Evolutionary conservation across 495 filamentous ascomycete genomes (phyloP), one percentile per base, ranked within the genome.

Genomic region (Achaetomiella virescens): DNA sequence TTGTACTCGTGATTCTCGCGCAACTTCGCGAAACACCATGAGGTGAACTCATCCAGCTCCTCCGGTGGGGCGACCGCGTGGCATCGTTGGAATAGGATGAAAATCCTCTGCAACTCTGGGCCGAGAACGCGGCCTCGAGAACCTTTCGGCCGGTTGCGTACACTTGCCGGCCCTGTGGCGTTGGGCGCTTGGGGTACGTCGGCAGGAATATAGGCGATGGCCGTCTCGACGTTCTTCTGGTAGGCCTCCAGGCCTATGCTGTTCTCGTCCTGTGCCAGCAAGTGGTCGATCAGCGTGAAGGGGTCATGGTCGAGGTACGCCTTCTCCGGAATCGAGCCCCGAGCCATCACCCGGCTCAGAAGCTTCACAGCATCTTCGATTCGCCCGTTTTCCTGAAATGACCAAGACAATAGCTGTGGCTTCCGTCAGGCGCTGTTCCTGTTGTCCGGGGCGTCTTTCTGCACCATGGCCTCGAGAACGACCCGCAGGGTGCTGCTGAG

Each of bases 401-500:
- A 60, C 18, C 61, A 66, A 17, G 66, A 72, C n/a, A 81, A 62
- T 44, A 60, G 60, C 61, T 1, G 70, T 70, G 20, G 70, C 60
- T 35, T 68, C 53, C 17, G 44, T 69, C 71, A 72, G 10, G 52
- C 36, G 3, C 56, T 53, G 25, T 61, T 51, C 4, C 44, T 54
- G 38, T 58, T 62, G 22, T 48, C 60, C 11, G 57, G 67, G 12
- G 57, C 52, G 40, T 49, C 24, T 1, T 54, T 61, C 2, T 59
- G 45, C 27, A 60, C 42, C 49, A 41, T 67, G 20, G 44, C 48
- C 2, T 60, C 42, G 0, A 67, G 53, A 11, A 74, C 62, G 6
- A 37, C 45, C 12, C 55, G 48, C 17, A 70, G 44, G 33, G 64
- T 67, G 47, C 24, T 31, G 31, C 54, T 42, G 27, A 76, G 25